phyloP scores from a whole-genome alignment of 495 filamentous ascomycete species.

The Eremomyces bilateralis region DNA sequence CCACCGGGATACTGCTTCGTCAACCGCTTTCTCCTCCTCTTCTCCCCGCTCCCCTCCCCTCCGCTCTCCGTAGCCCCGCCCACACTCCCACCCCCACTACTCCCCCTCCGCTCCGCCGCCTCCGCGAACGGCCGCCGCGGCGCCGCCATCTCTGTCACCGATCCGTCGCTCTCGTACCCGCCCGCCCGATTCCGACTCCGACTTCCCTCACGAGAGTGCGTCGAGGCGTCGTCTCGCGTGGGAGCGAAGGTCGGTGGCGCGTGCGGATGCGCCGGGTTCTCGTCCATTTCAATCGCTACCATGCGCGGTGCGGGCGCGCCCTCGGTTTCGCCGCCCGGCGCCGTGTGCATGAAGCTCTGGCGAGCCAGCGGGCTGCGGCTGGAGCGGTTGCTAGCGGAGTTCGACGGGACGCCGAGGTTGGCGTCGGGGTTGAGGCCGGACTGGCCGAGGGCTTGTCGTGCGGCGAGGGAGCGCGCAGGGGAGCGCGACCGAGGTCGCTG shows the following conservation, averaged over 20 bases:
- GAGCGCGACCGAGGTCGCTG: too few species aligned
- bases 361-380: constrained; percentile 16
- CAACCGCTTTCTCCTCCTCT: constrained; percentile 8
- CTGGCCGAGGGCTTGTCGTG: constrained; percentile 2
- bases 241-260: constrained; percentile 4
- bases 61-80: neutral
- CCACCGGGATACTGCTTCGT: constrained; percentile 10
- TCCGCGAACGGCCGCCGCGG: too few species aligned
- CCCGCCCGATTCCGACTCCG: too few species aligned
- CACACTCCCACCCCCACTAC: too few species aligned
- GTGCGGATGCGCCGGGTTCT: constrained; percentile 7
- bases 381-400: constrained; percentile 1
- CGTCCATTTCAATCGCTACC: constrained; percentile 10
- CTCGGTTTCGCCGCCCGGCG: constrained; percentile 7
- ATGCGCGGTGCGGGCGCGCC: too few species aligned
- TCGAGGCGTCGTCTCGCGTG: neutral
- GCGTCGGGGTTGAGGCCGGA: constrained; percentile 4
- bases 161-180: too few species aligned
- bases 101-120: too few species aligned
- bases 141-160: too few species aligned
- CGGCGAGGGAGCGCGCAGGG: too few species aligned
- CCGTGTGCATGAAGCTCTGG: constrained; percentile 14
- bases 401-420: constrained; percentile 4
- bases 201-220: too few species aligned
- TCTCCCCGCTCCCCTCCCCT: constrained; percentile 7